Conservation (phyloP, 345 rosid genomes). For the Limnanthes douglasii region DNA sequence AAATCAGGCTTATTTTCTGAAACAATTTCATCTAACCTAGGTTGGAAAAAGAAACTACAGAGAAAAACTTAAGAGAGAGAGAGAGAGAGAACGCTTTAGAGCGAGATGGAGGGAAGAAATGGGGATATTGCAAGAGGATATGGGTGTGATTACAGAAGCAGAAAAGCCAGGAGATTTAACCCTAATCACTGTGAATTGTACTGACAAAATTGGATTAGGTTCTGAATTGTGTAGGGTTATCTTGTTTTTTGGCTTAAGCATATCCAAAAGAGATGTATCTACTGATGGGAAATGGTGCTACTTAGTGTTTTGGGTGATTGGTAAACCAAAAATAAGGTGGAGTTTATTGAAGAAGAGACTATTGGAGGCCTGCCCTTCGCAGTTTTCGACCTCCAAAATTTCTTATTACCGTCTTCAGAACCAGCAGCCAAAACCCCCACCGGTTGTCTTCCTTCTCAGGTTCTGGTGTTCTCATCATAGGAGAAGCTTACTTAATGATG, state of each 20-base stretch:
- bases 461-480: conserved; percentile 52
- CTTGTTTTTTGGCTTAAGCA: conserved; percentile 45
- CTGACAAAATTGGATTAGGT: conserved; percentile 60
- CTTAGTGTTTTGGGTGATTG: conserved; percentile 50
- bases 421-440: too few relatives aligned
- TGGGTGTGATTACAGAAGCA: conserved; percentile 28
- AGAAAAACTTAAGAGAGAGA: too few relatives aligned
- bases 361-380: conserved; percentile 53
- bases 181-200: conserved; percentile 48
- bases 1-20: too few relatives aligned
- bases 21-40: too few relatives aligned
- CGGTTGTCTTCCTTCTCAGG: conserved; percentile 40
- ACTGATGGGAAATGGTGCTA: conserved; percentile 76
- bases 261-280: conserved; percentile 42
- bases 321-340: conserved; percentile 38
- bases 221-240: conserved; percentile 56
- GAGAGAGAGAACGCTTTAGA: too few relatives aligned
- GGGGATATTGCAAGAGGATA: conserved; percentile 41
- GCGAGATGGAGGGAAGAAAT: conserved; percentile 16
- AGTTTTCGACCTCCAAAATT: conserved; percentile 38
- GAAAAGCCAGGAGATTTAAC: conserved; percentile 25
- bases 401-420: conserved; percentile 23
- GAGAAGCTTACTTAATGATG: conserved; percentile 44
- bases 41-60: too few relatives aligned
- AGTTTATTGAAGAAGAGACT: conserved; percentile 41